A percentile compares a stretch with the other conserved stretches of the same genome.
Conservation (phyloP, 2,329 filamentous ascomycete species). For the Cryphonectria parasitica region DNA sequence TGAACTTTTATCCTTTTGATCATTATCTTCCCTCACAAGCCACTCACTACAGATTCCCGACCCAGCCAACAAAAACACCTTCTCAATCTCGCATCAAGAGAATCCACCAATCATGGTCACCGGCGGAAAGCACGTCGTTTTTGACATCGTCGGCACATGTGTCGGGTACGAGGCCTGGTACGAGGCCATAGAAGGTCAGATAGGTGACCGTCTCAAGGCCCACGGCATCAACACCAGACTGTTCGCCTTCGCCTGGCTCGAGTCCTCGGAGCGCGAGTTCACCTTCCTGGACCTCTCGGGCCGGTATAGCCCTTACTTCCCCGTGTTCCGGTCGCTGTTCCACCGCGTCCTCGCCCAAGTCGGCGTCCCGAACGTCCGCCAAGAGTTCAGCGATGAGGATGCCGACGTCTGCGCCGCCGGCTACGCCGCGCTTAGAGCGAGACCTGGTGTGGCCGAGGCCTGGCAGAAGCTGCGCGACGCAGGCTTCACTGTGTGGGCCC, state of each 20-base stretch:
- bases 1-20: background rate
- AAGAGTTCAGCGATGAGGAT: conserved; percentile 48
- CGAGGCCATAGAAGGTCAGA: conserved; percentile 43
- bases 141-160: conserved; percentile 57
- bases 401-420: conserved; percentile 43
- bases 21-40: background rate
- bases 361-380: conserved; percentile 47
- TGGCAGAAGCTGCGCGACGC: conserved; percentile 46
- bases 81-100: background rate
- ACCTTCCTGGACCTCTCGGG: conserved; percentile 51
- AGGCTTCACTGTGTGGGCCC: conserved; percentile 57
- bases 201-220: conserved; percentile 45
- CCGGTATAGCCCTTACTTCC: conserved; percentile 47
- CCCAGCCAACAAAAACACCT: too few species aligned
- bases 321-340: conserved; percentile 49
- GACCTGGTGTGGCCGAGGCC: conserved; percentile 46
- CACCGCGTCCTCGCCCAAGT: conserved; percentile 51
- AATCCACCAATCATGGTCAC: conserved; percentile 19
- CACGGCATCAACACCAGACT: conserved; percentile 46
- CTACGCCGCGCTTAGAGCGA: conserved; percentile 42
- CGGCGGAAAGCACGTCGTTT: conserved; percentile 48
- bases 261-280: conserved; percentile 52
- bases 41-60: background rate
- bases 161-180: conserved; percentile 51
- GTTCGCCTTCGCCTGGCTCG: conserved; percentile 52